Base-by-base conservation (phyloP, 352 stramenopile genomes). In the Aphanomyces invadans region DNA sequence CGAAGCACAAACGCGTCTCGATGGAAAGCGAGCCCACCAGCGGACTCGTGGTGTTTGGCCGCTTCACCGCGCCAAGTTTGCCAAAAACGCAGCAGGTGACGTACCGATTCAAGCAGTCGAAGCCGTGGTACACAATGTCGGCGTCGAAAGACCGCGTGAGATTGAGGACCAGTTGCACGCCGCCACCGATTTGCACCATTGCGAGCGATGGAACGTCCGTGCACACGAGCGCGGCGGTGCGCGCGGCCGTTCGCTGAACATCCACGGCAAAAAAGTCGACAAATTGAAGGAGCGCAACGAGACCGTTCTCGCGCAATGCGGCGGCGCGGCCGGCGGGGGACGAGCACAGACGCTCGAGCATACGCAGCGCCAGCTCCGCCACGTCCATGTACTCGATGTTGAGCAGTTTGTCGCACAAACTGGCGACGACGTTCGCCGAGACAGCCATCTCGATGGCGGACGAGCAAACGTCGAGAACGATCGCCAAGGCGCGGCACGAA, bases 341-440 rank as follows among this genome's bases (percentile, higher is more conserved):
- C 33, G 72, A 85, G 10, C 86, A 72, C 26, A 92, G 78, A 19
- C 70, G 74, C 25, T 90, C 81, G 0, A 92, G 65, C 56, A 89
- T 85, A 62, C 87, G 78, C 57, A 92, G 67, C 12, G 79, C 74
- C 29, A 88, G 60, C 62, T 92, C 83, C 0, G 80, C 83, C 31
- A 92, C 79, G 62, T 92, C 83, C 79, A 92, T 89, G 68, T 89
- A 92, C 66, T 92, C 78, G 38, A 92, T 87, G 65, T 87, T 81
- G 64, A 88, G 57, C 19, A 92, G 72, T 59, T 89, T 89, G 21
- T 74, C 76, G 62, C 83, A 92, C 17, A 92, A 71, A 32, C 74
- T 77, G 1, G 74, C 74, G 33, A 92, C 75, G 0, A 89, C 69
- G 31, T 44, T 44, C 2, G 75, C 69, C 44, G 76, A 73, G 1